phyloP scores from a whole-genome alignment of 2,329 filamentous ascomycete species.

The Pseudocercospora macadamiae region DNA sequence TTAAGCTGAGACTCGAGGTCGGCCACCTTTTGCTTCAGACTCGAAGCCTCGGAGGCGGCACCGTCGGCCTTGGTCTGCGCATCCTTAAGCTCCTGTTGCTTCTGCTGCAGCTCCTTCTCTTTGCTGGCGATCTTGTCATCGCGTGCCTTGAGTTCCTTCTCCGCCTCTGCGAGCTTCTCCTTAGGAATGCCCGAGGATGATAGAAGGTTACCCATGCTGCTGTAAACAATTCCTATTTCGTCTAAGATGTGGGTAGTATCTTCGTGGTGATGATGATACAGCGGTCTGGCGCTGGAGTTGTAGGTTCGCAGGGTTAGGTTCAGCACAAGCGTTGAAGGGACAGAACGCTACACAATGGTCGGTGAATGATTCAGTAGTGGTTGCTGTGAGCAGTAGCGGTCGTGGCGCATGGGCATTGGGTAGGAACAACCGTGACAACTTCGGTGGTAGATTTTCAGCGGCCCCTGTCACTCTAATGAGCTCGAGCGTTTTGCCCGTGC shows the following conservation, averaged over 20 bases:
- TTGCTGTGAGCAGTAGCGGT: neutral
- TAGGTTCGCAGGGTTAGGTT: neutral
- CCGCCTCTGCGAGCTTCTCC: conserved; percentile 26
- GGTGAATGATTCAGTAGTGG: neutral
- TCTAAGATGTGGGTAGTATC: neutral
- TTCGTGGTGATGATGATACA: neutral
- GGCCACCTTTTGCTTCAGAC: conserved; percentile 18
- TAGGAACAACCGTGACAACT: too few species aligned
- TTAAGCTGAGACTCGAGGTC: conserved; percentile 21
- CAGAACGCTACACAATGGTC: neutral
- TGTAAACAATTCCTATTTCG: conserved; percentile 11
- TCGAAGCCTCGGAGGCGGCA: conserved; percentile 16
- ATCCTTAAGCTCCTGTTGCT: conserved; percentile 19
- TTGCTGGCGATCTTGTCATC: conserved; percentile 19
- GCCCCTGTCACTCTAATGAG: neutral
- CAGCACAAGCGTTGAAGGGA: neutral
- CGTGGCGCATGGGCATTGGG: neutral
- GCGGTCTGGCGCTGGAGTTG: conserved; percentile 1
- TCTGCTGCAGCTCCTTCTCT: conserved; percentile 17
- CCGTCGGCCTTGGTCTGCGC: conserved; percentile 16
- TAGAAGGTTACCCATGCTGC: conserved; percentile 26
- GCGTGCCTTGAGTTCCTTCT: conserved; percentile 25
- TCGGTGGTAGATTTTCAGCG: too few species aligned
- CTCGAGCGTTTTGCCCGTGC: neutral
- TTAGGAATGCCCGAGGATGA: conserved; percentile 22